Base-by-base conservation (phyloP, 345 rosid species). In the Kandelia obovata region DNA sequence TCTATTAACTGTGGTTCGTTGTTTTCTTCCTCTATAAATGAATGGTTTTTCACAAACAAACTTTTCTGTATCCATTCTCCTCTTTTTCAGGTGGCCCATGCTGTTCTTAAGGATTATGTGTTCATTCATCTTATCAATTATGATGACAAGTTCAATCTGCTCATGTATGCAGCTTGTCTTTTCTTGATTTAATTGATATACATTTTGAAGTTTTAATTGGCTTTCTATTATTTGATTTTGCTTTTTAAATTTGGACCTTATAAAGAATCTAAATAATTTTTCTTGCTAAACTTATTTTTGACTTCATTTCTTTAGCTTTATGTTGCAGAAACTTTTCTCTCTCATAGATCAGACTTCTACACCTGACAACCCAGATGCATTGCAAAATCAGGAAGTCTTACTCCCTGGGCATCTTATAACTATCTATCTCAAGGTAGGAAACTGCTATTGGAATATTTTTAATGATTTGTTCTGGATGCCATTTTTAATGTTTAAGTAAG, bases 331-430 rank as follows among this genome's bases (percentile, higher is more conserved):
- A 78, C 99, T 95, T 64, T 95, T 84, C 83, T 95, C 97, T 56
- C 84, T 95, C 78, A 79, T 90, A 20, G 99, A 95, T 84, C 96
- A 86, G 82, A 95, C 96, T 67, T 95, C 99, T 62, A 76, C 78
- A 34, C 80, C 85, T 3, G 99, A 95, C 78, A 95, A 92, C 77
- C 90, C 96, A 0, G 99, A 95, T 79, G 78, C 93, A 73, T 76
- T 95, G 93, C 97, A 95, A 77, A 92, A 95, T 82, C 99, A 95
- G 72, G 99, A 95, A 82, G 77, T 95, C 64, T 81, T 95, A 75
- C 96, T 95, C 65, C 93, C 97, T 53, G 99, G 97, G 70, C 99
- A 92, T 82, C 84, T 95, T 58, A 83, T 90, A 73, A 88, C 96
- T 26, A 76, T 95, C 71, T 88, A 89, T 83, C 81, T 95, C 71